Percentiles rank a stretch among this genome's conserved stretches.
Evolutionary conservation across 179 eudicot species (phyloP).

Genomic region (Silene vulgaris): DNA sequence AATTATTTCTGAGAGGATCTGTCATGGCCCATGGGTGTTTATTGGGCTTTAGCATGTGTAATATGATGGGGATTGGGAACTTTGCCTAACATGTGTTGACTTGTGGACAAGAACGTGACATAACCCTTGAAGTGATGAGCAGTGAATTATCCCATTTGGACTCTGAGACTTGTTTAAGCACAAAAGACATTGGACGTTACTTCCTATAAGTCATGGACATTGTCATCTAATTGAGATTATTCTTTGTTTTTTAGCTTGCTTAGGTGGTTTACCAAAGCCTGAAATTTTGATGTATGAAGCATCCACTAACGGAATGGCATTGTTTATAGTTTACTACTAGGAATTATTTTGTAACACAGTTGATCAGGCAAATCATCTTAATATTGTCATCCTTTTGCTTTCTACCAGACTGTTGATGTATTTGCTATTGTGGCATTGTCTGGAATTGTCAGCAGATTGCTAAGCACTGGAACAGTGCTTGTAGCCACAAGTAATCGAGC

Average conservation of each 20-base stretch:
- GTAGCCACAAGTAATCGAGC: constrained; percentile 96
- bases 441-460: constrained; percentile 91
- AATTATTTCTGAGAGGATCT: neutral
- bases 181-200: neutral
- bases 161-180: neutral
- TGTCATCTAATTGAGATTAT: neutral
- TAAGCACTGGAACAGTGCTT: constrained; percentile 89
- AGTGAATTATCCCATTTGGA: neutral
- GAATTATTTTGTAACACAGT: neutral
- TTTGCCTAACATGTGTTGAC: neutral
- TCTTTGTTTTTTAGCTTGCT: neutral
- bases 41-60: neutral
- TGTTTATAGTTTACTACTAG: neutral
- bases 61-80: neutral
- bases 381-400: constrained; percentile 30
- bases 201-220: neutral
- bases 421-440: constrained; percentile 98
- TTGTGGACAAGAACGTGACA: neutral
- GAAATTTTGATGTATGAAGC: neutral
- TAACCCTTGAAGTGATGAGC: neutral
- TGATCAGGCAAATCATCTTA: constrained; percentile 23
- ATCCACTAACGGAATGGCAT: neutral
- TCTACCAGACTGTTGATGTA: constrained; percentile 93
- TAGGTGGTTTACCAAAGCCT: neutral
- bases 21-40: neutral